A percentile compares a stretch with the other conserved stretches of the same genome.
Conservation (phyloP, 768 basidiomycete genomes). For the Cystofilobasidium ferigula region DNA sequence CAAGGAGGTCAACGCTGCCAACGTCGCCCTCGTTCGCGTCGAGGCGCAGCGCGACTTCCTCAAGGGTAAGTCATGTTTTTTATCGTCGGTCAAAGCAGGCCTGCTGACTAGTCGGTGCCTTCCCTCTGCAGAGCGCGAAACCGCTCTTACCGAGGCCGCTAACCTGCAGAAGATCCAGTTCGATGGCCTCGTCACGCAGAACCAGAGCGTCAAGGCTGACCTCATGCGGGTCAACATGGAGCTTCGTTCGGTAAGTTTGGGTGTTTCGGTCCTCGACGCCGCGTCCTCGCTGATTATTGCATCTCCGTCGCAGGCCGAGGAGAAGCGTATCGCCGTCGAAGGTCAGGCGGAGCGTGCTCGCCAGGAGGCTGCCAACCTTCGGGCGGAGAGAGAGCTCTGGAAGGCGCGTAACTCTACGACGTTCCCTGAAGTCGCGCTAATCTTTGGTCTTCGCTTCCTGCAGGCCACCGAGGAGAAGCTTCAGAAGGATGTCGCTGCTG, state of each 20-base stretch:
- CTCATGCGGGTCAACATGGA: constrained; percentile 62
- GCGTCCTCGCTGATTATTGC: neutral
- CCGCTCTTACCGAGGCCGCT: constrained; percentile 53
- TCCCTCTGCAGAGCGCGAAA: constrained; percentile 33
- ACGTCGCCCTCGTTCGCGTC: constrained; percentile 64
- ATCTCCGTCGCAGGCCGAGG: constrained; percentile 7
- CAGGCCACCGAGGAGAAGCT: constrained; percentile 70
- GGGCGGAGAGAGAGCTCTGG: constrained; percentile 88
- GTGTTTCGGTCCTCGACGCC: neutral
- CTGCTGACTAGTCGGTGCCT: neutral
- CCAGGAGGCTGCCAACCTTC: constrained; percentile 74
- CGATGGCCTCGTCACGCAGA: constrained; percentile 55
- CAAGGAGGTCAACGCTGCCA: constrained; percentile 54
- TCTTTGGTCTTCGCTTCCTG: neutral
- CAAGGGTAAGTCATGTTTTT: constrained; percentile 46
- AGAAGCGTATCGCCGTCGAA: constrained; percentile 24
- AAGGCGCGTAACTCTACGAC: constrained; percentile 48
- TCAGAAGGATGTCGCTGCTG: constrained; percentile 68
- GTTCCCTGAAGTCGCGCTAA: neutral
- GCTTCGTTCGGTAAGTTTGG: constrained; percentile 10
- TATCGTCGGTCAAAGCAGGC: too few species aligned
- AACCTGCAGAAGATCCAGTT: constrained; percentile 53
- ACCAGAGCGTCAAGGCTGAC: constrained; percentile 61
- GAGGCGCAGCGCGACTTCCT: constrained; percentile 71
- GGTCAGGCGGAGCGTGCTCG: constrained; percentile 55